Base-by-base conservation (phyloP, 108 stramenopile species). In the Fistulifera pelliculosa region DNA sequence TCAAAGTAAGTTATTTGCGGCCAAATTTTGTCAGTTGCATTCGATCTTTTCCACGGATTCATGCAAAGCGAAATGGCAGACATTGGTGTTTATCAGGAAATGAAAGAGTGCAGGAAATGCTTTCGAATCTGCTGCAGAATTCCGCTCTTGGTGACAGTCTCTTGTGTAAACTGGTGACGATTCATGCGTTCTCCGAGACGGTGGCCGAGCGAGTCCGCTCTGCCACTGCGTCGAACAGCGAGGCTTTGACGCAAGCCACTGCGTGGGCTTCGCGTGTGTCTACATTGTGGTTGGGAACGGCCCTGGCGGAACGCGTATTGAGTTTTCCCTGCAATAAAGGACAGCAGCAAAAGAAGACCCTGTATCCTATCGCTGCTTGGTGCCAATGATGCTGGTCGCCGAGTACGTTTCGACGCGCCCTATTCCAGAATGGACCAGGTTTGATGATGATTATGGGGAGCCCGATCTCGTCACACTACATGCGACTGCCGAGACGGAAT, bases 1-100 rank as follows among this genome's bases (percentile, higher is more conserved):
- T 8, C 3, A 8, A 3, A 85, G 64, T 38, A 71, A 77, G 18
- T 61, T 42, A 15, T 66, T 73, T 14, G 39, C 83, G 43, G 61
- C 80, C 12, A 54, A 72, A 47, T 76, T 90, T 61, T 85, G 85
- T 2, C 83, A 85, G 47, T 60, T 87, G 54, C 89, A 87, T 55
- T 66, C 50, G 45, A 62, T 63, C 13, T 63, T 85, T n/a, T 76
- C 70, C 57, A 51, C 22, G 59, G 64, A 7, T 16, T 62, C 27
- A 49, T 65, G 26, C 26, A 57, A 10, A 31, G 19, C 8, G 27
- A 60, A 35, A 35, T 35, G 3, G 6, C 31, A 6, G 31, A 35
- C 3, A 8, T 35, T 35, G 31, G 31, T 8, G 8, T 35, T 35
- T 35, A 6, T 6, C 31, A 35, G 31, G 6, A 35, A 3, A 35